Percentiles rank a stretch among this genome's conserved stretches.
phyloP scores from a whole-genome alignment of 2,329 filamentous ascomycete genomes.

The Colletotrichum liriopes region DNA sequence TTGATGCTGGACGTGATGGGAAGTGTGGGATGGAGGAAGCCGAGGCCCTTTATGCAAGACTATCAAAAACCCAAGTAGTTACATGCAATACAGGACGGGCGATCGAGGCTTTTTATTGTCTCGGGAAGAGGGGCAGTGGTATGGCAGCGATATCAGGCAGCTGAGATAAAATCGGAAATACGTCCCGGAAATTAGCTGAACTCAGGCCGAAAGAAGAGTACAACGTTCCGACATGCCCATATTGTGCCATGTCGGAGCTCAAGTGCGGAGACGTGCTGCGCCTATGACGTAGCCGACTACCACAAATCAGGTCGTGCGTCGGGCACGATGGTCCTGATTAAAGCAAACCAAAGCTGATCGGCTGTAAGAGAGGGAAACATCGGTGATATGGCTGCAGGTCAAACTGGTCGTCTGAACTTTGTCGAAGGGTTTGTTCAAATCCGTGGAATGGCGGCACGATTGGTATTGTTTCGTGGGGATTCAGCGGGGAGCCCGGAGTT shows the following conservation, averaged over 20 bases:
- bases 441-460: not conserved
- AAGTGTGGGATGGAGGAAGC: not conserved
- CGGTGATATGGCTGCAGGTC: not conserved
- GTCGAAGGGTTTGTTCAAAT: not conserved
- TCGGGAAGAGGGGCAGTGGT: slow-evolving; percentile 8
- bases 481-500: slow-evolving; percentile 17
- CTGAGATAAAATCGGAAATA: slow-evolving; percentile 22
- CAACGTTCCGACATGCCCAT: not conserved
- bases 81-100: not conserved
- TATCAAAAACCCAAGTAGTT: not conserved
- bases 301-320: not conserved
- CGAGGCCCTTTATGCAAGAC: not conserved
- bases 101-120: not conserved
- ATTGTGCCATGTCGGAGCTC: no score
- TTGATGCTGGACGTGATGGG: no score
- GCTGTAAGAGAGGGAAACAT: not conserved
- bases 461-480: not conserved
- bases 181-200: slow-evolving; percentile 19
- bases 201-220: not conserved
- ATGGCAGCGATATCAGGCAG: not conserved
- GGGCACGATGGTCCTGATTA: not conserved
- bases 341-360: not conserved
- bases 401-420: not conserved
- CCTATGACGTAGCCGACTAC: not conserved
- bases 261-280: slow-evolving; percentile 19